Percentiles rank a stretch among this genome's conserved stretches.
phyloP scores from a whole-genome alignment of 2,329 filamentous ascomycete genomes.

The Trichoderma guizhouense region DNA sequence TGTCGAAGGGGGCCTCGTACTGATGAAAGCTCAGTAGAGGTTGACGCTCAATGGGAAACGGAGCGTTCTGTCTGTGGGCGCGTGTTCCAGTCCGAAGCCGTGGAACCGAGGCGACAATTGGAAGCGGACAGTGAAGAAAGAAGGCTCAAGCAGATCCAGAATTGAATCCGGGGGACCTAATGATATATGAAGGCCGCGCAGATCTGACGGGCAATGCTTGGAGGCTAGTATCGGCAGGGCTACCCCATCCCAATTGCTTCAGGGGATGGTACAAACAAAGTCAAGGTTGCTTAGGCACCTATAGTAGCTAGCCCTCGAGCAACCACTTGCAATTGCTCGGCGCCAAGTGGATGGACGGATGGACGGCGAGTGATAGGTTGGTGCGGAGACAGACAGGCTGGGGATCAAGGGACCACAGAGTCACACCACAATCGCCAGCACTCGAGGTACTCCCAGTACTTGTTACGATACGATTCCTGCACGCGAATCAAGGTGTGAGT shows the following conservation, averaged over 20 bases:
- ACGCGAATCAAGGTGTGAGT: not conserved
- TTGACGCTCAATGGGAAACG: not conserved
- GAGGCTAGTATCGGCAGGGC: constrained; percentile 21
- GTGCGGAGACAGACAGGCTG: constrained; percentile 14
- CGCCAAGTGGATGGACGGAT: constrained; percentile 19
- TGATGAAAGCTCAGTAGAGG: not conserved
- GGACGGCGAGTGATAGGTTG: constrained; percentile 10
- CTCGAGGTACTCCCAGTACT: no score
- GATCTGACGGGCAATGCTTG: constrained; percentile 15
- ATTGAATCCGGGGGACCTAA: constrained; percentile 13
- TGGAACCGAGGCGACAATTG: constrained; percentile 6
- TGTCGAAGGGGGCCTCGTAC: not conserved
- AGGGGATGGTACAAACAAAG: constrained; percentile 18
- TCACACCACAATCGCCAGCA: constrained; percentile 12
- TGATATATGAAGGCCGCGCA: constrained; percentile 20
- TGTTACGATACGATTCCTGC: not conserved
- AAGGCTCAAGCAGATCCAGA: constrained; percentile 10
- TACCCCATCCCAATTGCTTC: constrained; percentile 17
- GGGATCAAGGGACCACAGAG: constrained; percentile 6
- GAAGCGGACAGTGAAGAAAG: constrained; percentile 8
- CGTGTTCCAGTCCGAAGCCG: constrained; percentile 13
- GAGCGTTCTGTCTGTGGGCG: constrained; percentile 7
- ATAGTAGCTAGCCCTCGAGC: constrained; percentile 8
- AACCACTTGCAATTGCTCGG: not conserved
- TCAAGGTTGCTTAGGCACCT: constrained; percentile 8